Base-by-base conservation (phyloP, 176 grass and related monocot species). In the Carex kokanica region DNA sequence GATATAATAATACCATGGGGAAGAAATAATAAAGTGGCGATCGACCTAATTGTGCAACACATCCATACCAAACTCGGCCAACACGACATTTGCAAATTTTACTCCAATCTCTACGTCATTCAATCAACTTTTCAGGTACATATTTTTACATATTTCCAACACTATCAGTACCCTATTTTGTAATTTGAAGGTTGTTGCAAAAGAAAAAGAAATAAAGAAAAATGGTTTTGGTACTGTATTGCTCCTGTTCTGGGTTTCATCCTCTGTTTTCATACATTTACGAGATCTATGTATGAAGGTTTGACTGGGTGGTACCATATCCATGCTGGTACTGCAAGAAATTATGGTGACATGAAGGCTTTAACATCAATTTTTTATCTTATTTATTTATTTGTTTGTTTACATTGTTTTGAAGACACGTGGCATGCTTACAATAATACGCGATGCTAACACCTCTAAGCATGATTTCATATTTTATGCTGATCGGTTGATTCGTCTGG, bases 381-480 rank as follows among this genome's bases (percentile, higher is more conserved):
- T 4, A 38, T 81, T 43, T 62, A 64, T 15, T 11, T 83, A 79
- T 80, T 71, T 73, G 13, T 74, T 36, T 88, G 21, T 64, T 27
- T 51, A 83, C 36, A 15, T 72, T 45, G 54, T 57, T 41, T 51
- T 81, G 83, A 83, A 98, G 95, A 98, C 93, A 88, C 70, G 87
- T 5, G 95, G 95, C 49, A 98, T 98, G 95, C 95, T 94, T 91
- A 98, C 95, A 64, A 89, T 98, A 74, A 94, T 98, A 82, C 95
- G 90, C 82, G 87, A 98, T 84, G 86, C 82, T 51, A 75, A 88
- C 38, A 94, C 93, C 77, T 69, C 90, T 5, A 98, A 91, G 64
- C 86, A 93, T 83, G 95, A 98, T 84, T 98, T 98, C 55, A 91
- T 98, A 82, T 98, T 98, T 83, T 98, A 98, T 88, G 89, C 95